Percentiles rank a stretch among this genome's conserved stretches.
phyloP scores from a whole-genome alignment of 345 rosid genomes.

The Salix udensis region DNA sequence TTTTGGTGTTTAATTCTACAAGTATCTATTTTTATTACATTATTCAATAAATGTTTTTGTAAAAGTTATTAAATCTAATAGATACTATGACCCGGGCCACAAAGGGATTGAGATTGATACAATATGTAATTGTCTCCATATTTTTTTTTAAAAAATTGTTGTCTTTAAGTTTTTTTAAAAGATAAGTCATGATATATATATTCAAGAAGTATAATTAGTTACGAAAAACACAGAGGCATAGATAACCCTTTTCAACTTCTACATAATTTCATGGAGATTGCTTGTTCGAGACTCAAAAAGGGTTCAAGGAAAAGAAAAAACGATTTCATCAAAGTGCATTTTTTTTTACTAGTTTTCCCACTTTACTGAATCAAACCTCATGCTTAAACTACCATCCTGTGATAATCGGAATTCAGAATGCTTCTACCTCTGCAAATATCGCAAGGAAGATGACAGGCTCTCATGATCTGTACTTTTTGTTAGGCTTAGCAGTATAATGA shows the following conservation, averaged over 20 bases:
- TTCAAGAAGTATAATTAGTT: too few relatives aligned
- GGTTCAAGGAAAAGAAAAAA: neutral
- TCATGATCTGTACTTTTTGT: neutral
- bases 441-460: neutral
- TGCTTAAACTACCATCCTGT: neutral
- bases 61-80: too few relatives aligned
- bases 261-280: neutral
- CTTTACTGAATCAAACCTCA: neutral
- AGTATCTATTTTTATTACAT: too few relatives aligned
- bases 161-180: too few relatives aligned
- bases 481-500: conserved; percentile 21
- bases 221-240: too few relatives aligned
- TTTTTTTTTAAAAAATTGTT: too few relatives aligned
- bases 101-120: too few relatives aligned
- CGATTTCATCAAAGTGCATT: neutral
- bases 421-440: neutral
- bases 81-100: too few relatives aligned
- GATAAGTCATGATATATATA: too few relatives aligned
- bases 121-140: too few relatives aligned
- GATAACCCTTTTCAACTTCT: neutral
- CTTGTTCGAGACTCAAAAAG: neutral
- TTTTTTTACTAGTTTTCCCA: neutral
- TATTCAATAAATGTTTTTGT: too few relatives aligned
- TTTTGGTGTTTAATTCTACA: too few relatives aligned
- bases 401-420: neutral